Evolutionary conservation across 2,329 filamentous ascomycete genomes (phyloP).

Genomic region (Bipolaris oryzae): DNA sequence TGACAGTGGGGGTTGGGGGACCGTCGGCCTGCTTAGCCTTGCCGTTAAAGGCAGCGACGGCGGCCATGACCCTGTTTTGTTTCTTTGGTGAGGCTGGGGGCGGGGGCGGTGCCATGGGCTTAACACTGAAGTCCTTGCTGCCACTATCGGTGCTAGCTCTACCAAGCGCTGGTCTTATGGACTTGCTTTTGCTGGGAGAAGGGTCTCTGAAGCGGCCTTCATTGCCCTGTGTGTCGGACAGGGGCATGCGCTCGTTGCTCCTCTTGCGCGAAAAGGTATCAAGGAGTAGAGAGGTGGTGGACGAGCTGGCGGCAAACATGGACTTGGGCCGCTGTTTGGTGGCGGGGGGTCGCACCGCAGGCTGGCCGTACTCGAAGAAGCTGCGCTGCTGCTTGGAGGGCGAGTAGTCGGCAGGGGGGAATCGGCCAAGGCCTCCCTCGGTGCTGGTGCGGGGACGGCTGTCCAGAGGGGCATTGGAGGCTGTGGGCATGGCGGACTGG

Average conservation of each 20-base stretch:
- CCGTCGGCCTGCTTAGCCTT: constrained; percentile 53
- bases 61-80: constrained; percentile 65
- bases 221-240: constrained; percentile 45
- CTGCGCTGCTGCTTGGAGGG: constrained; percentile 68
- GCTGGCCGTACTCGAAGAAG: constrained; percentile 61
- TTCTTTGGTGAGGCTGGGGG: constrained; percentile 42
- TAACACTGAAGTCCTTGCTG: constrained; percentile 26
- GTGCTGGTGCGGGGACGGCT: constrained; percentile 51
- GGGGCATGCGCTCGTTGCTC: constrained; percentile 41
- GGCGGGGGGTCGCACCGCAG: constrained; percentile 35
- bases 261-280: constrained; percentile 49
- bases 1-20: constrained; percentile 37
- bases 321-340: constrained; percentile 59
- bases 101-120: constrained; percentile 21
- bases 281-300: constrained; percentile 49
- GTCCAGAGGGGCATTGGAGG: constrained; percentile 53
- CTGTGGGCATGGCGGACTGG: constrained; percentile 41
- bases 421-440: constrained; percentile 62
- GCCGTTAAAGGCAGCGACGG: constrained; percentile 66
- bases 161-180: constrained; percentile 27
- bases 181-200: constrained; percentile 25
- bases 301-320: constrained; percentile 52
- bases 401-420: constrained; percentile 65
- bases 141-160: constrained; percentile 40
- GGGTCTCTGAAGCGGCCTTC: constrained; percentile 34